phyloP scores from a whole-genome alignment of 2,329 filamentous ascomycete genomes.

The Exophiala sideris region DNA sequence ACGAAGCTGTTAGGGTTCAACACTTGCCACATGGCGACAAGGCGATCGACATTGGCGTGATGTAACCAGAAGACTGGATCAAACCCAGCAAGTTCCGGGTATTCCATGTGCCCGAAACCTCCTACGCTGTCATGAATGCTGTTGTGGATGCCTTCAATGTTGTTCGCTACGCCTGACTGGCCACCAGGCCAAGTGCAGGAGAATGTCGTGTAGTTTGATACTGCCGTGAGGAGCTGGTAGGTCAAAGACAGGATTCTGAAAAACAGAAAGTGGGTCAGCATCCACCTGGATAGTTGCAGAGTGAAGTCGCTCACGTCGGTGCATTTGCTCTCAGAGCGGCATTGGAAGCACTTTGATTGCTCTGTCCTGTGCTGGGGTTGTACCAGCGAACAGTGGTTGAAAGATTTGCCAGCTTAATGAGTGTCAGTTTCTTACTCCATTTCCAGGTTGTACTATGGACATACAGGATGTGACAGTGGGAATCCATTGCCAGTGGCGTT shows the following conservation, averaged over 20 bases:
- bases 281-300: background rate
- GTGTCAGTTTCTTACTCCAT: background rate
- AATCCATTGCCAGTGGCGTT: constrained; percentile 26
- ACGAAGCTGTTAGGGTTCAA: constrained; percentile 63
- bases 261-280: constrained; percentile 2
- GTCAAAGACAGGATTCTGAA: constrained; percentile 20
- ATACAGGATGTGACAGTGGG: constrained; percentile 22
- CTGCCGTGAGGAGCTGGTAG: constrained; percentile 31
- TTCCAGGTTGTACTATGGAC: background rate
- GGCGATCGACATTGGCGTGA: constrained; percentile 69
- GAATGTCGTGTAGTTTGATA: constrained; percentile 30
- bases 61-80: constrained; percentile 79
- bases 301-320: constrained; percentile 12
- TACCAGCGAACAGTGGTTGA: constrained; percentile 24
- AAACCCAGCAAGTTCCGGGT: constrained; percentile 69
- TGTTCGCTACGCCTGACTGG: constrained; percentile 12
- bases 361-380: constrained; percentile 12
- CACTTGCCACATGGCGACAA: constrained; percentile 74
- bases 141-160: constrained; percentile 47
- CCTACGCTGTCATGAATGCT: constrained; percentile 54
- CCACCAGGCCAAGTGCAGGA: constrained; percentile 21
- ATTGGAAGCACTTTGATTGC: constrained; percentile 24
- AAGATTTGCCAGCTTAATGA: constrained; percentile 19
- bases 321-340: constrained; percentile 23
- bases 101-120: constrained; percentile 63